A percentile compares a stretch with the other conserved stretches of the same genome.
These are phyloP conservation scores for Botryotinia calthae DNA, from an alignment of 2,329 filamentous ascomycete genomes.

Conservation along the genomic window DNA sequence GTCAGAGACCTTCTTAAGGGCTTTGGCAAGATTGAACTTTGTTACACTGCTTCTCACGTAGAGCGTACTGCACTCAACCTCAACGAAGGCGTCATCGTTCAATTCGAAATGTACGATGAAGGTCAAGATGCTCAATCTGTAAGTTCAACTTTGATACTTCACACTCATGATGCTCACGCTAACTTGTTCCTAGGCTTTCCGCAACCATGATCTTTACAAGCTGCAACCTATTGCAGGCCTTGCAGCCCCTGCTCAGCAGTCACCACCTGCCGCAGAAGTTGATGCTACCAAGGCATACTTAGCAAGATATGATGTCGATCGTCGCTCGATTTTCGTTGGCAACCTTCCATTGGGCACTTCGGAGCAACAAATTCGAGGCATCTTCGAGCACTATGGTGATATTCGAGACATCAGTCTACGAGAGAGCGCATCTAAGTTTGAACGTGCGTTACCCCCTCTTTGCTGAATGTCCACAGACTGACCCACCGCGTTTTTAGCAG, in stretches of 20 bases:
- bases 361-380: slow-evolving; percentile 40
- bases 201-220: slow-evolving; percentile 36
- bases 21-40: slow-evolving; percentile 45
- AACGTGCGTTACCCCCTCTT: slow-evolving; percentile 27
- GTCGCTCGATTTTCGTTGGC: slow-evolving; percentile 49
- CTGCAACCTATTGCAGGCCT: slow-evolving; percentile 40
- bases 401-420: slow-evolving; percentile 40
- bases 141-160: slow-evolving; percentile 34
- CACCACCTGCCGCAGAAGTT: slow-evolving; percentile 13
- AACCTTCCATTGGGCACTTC: slow-evolving; percentile 44
- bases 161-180: not conserved
- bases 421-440: slow-evolving; percentile 35
- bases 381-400: slow-evolving; percentile 43
- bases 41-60: slow-evolving; percentile 29
- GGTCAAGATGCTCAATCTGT: slow-evolving; percentile 50
- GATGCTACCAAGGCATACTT: slow-evolving; percentile 32
- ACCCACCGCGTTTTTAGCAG: slow-evolving; percentile 27
- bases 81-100: slow-evolving; percentile 44
- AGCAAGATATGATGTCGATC: slow-evolving; percentile 44
- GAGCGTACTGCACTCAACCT: slow-evolving; percentile 36
- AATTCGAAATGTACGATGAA: slow-evolving; percentile 52
- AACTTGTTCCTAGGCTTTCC: slow-evolving; percentile 32
- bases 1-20: slow-evolving; percentile 44
- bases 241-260: slow-evolving; percentile 23
- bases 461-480: slow-evolving; percentile 19